These are phyloP conservation scores for Coniochaeta sp. DNA, from an alignment of 2,329 filamentous ascomycete species.

Conservation along the genomic window DNA sequence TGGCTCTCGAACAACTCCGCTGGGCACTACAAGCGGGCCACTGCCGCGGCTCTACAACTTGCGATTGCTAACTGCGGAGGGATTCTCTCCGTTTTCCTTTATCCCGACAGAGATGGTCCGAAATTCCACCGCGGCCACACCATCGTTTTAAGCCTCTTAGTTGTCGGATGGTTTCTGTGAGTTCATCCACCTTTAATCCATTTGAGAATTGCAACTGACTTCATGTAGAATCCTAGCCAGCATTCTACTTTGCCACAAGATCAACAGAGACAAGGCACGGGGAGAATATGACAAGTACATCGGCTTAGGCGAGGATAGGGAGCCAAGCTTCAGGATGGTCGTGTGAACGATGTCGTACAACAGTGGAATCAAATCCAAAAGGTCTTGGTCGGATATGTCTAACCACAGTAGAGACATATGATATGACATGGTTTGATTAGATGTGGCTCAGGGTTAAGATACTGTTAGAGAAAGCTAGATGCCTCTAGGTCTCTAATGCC, in stretches of 20 bases:
- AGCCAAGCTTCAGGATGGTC: constrained; percentile 55
- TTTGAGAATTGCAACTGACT: background rate
- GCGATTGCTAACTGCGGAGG: constrained; percentile 62
- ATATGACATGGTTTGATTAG: too few relatives aligned
- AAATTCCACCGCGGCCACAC: constrained; percentile 55
- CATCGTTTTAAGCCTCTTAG: constrained; percentile 51
- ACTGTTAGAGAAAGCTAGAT: too few relatives aligned
- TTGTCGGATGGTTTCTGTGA: constrained; percentile 58
- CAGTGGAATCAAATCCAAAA: too few relatives aligned
- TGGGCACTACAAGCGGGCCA: constrained; percentile 63
- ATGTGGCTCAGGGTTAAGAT: too few relatives aligned
- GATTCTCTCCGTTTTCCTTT: constrained; percentile 56
- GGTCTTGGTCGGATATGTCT: too few relatives aligned
- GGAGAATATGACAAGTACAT: constrained; percentile 53
- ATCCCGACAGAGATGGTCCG: constrained; percentile 48
- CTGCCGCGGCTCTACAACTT: constrained; percentile 57
- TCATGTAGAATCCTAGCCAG: constrained; percentile 48
- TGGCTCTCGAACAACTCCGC: constrained; percentile 64
- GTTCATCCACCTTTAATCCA: constrained; percentile 18
- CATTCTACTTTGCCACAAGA: constrained; percentile 54
- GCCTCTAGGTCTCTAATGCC: too few relatives aligned
- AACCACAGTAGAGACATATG: too few relatives aligned
- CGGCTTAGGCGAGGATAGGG: constrained; percentile 55
- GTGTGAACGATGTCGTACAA: constrained; percentile 40
- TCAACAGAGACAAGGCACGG: constrained; percentile 53